Percentiles rank a stretch among this genome's conserved stretches.
Conservation (phyloP, 169 alveolate genomes). For the Perkinsus marinus region DNA sequence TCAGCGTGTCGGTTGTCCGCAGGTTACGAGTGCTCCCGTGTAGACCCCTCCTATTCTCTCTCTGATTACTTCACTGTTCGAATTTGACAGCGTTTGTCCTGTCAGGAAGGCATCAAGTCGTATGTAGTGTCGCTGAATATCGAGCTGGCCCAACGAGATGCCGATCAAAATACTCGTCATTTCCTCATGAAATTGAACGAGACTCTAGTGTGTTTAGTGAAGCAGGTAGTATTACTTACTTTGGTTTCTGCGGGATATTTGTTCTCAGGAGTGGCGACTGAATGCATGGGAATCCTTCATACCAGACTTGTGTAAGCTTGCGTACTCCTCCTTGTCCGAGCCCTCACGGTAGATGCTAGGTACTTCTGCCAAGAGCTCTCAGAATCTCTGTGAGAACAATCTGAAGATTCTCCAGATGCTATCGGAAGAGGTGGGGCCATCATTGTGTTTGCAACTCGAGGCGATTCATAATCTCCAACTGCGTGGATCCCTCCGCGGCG, state of each 20-base stretch:
- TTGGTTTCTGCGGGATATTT: constrained; percentile 28
- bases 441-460: background rate
- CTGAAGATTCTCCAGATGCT: constrained; percentile 87
- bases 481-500: background rate
- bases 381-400: constrained; percentile 92
- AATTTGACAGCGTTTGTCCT: background rate
- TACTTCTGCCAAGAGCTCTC: constrained; percentile 75
- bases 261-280: constrained; percentile 97
- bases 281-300: constrained; percentile 90
- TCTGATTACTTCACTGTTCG: background rate
- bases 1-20: no score
- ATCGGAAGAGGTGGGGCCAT: constrained; percentile 68
- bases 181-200: constrained; percentile 46
- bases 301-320: constrained; percentile 83
- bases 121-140: constrained; percentile 22
- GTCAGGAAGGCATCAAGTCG: constrained; percentile 26
- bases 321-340: background rate
- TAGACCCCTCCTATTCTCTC: no score
- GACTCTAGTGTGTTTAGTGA: constrained; percentile 51
- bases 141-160: background rate
- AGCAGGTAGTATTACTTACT: constrained; percentile 27
- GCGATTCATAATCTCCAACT: no score
- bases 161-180: constrained; percentile 26
- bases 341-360: background rate
- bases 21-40: no score